These are phyloP conservation scores for Gossypium thurberi DNA, from an alignment of 345 rosid species.

Conservation along the genomic window DNA sequence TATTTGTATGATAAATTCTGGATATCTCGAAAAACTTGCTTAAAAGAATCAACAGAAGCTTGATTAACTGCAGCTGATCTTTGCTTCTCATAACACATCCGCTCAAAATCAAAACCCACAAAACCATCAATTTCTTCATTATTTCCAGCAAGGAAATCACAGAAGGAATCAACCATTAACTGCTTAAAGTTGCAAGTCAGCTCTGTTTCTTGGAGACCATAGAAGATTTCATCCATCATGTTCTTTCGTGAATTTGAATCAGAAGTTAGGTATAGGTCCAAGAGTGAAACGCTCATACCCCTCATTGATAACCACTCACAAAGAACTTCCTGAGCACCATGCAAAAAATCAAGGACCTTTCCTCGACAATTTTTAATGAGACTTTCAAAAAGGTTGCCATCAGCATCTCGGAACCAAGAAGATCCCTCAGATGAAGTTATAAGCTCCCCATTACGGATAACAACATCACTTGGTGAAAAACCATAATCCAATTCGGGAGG, in stretches of 20 bases:
- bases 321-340: constrained; percentile 65
- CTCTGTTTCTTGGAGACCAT: constrained; percentile 62
- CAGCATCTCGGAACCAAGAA: constrained; percentile 64
- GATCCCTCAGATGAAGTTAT: constrained; percentile 56
- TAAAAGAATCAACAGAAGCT: constrained; percentile 68
- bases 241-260: constrained; percentile 42
- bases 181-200: constrained; percentile 53
- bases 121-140: constrained; percentile 29
- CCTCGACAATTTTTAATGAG: constrained; percentile 39
- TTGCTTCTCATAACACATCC: constrained; percentile 56
- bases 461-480: constrained; percentile 36
- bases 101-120: constrained; percentile 31
- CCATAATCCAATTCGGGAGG: constrained; percentile 58
- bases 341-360: constrained; percentile 51
- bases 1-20: constrained; percentile 58
- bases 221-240: constrained; percentile 57
- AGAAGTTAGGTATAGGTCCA: constrained; percentile 65
- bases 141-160: constrained; percentile 48
- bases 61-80: constrained; percentile 66
- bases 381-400: constrained; percentile 63
- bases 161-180: constrained; percentile 58
- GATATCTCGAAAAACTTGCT: constrained; percentile 61
- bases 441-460: constrained; percentile 55
- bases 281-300: constrained; percentile 76
- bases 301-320: constrained; percentile 80